phyloP scores from a whole-genome alignment of 2,329 filamentous ascomycete species.

The Bimuria novae-zelandiae region DNA sequence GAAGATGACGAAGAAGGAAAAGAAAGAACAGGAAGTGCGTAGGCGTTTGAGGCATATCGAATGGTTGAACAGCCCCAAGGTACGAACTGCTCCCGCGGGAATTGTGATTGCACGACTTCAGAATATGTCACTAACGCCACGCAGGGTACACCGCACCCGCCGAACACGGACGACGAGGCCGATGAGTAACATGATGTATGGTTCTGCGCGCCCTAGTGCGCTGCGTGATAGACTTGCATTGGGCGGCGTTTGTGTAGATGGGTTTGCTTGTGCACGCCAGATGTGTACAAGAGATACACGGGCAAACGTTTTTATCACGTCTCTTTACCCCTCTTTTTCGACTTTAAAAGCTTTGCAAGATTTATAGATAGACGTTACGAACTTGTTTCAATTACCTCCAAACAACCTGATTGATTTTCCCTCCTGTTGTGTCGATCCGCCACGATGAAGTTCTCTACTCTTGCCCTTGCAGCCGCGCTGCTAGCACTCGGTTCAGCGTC shows the following conservation, averaged over 20 bases:
- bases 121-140: constrained; percentile 22
- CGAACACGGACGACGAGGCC: constrained; percentile 49
- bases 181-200: constrained; percentile 26
- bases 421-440: background rate
- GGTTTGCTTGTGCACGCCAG: constrained; percentile 1
- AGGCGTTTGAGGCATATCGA: constrained; percentile 81
- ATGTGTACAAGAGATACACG: background rate
- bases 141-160: constrained; percentile 47
- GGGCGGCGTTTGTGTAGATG: constrained; percentile 26
- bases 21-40: constrained; percentile 90
- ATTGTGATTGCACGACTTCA: background rate
- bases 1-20: constrained; percentile 96
- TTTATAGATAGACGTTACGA: constrained; percentile 1
- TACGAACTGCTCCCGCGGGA: constrained; percentile 19
- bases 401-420: too few species aligned
- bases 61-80: constrained; percentile 73
- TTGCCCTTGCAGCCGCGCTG: background rate
- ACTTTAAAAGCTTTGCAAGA: constrained; percentile 4
- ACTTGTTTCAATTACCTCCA: background rate
- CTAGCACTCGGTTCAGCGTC: background rate
- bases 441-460: background rate
- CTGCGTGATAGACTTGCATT: constrained; percentile 19
- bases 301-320: background rate
- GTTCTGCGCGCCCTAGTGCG: constrained; percentile 8
- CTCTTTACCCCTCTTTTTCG: background rate